Evolutionary conservation across 169 alveolate genomes (phyloP).

Genomic region (Plasmodium knowlesi): DNA sequence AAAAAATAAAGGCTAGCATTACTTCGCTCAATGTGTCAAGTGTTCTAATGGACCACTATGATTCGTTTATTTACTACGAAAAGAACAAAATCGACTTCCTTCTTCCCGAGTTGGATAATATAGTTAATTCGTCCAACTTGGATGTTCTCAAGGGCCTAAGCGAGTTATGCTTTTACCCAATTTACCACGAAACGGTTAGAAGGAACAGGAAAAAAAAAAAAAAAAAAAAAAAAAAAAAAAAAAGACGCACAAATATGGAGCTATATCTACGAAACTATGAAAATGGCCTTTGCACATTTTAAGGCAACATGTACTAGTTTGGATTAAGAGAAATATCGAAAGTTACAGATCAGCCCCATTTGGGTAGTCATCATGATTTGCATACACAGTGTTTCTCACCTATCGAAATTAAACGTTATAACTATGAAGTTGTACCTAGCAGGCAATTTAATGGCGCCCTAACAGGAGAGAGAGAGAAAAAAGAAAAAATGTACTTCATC

Average conservation of each 20-base stretch:
- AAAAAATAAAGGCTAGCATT: slow-evolving; percentile 35
- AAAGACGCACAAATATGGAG: neutral
- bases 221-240: slow-evolving; percentile 1
- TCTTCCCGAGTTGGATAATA: slow-evolving; percentile 53
- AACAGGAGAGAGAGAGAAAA: neutral
- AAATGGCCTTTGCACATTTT: neutral
- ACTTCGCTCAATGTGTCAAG: slow-evolving; percentile 56
- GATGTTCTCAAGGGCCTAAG: slow-evolving; percentile 42
- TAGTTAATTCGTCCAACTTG: slow-evolving; percentile 48
- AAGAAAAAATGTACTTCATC: neutral
- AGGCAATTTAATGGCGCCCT: neutral
- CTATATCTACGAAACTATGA: neutral
- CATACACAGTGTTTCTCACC: neutral
- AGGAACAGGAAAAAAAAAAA: slow-evolving; percentile 6
- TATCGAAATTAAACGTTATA: neutral
- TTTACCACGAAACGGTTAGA: slow-evolving; percentile 55
- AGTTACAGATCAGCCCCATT: neutral
- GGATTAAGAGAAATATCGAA: neutral
- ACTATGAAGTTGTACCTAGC: neutral
- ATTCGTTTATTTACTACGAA: slow-evolving; percentile 63
- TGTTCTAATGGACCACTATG: slow-evolving; percentile 61
- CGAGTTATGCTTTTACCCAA: slow-evolving; percentile 55
- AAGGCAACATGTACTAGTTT: slow-evolving; percentile 1
- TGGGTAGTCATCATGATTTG: neutral
- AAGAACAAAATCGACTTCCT: slow-evolving; percentile 70